Percentiles rank a stretch among this genome's conserved stretches.
These are phyloP conservation scores for Rhazya stricta DNA, from an alignment of 257 asterid genomes.

Conservation along the genomic window DNA sequence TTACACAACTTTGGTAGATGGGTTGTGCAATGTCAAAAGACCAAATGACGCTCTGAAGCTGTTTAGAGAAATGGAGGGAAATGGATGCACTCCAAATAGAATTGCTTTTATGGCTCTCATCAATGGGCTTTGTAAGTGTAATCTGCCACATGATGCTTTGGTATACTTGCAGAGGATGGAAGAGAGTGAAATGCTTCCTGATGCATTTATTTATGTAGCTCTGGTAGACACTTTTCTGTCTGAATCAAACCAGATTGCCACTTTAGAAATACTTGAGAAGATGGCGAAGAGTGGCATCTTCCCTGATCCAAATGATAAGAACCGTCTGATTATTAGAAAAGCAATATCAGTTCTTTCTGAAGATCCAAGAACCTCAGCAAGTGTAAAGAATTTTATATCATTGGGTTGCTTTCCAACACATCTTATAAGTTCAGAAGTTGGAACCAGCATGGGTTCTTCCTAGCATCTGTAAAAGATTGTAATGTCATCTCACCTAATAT, in stretches of 20 bases:
- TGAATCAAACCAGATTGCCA: slow-evolving; percentile 36
- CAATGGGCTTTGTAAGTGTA: slow-evolving; percentile 84
- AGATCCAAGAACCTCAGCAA: slow-evolving; percentile 30
- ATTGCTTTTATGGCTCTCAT: slow-evolving; percentile 82
- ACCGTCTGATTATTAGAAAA: slow-evolving; percentile 23
- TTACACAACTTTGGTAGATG: slow-evolving; percentile 73
- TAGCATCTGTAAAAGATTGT: not conserved
- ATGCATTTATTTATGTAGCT: slow-evolving; percentile 46
- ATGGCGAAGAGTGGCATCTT: slow-evolving; percentile 32
- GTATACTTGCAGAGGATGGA: slow-evolving; percentile 64
- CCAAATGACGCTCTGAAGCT: slow-evolving; percentile 54
- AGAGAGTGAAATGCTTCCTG: slow-evolving; percentile 59
- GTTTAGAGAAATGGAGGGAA: slow-evolving; percentile 61
- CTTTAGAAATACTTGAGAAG: slow-evolving; percentile 39
- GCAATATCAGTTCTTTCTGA: slow-evolving; percentile 26
- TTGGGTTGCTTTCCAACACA: slow-evolving; percentile 17
- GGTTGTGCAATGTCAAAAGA: slow-evolving; percentile 66
- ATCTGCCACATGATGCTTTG: slow-evolving; percentile 53
- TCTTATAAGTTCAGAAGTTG: slow-evolving; percentile 13
- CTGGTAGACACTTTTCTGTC: slow-evolving; percentile 52
- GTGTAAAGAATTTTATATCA: slow-evolving; percentile 23
- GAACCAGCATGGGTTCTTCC: not conserved
- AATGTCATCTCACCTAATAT: not conserved
- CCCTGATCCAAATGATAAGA: slow-evolving; percentile 30
- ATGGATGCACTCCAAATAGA: slow-evolving; percentile 56